Evolutionary conservation across 2,329 filamentous ascomycete genomes (phyloP), one percentile per base, ranked within the genome.

Genomic region (Biscogniauxia marginata): DNA sequence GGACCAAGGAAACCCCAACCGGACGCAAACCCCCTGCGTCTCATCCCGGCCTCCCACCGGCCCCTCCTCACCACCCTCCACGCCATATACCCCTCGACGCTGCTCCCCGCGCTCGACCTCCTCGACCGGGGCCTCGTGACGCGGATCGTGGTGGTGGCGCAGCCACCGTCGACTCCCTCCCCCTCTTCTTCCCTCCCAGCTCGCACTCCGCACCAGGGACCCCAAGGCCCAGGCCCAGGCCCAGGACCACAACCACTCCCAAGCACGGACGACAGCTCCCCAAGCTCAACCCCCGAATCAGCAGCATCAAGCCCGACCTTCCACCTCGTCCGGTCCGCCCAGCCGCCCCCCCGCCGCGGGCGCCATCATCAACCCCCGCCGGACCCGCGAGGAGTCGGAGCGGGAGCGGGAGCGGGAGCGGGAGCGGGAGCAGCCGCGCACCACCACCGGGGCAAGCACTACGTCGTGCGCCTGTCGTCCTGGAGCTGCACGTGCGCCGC

Each of bases 401-500:
- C n/a, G n/a, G n/a, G n/a, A n/a, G n/a, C n/a, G n/a, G n/a, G n/a
- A 39, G 11, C 3, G 30, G 30, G 7, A 30, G n/a, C n/a, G n/a
- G n/a, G n/a, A n/a, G n/a, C n/a, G n/a, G n/a, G n/a, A 39, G 11
- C 3, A n/a, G n/a, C n/a, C n/a, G n/a, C n/a, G n/a, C 6, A 7
- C 51, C 13, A 65, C 20, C 63, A 61, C 44, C 21, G 25, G 13
- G 19, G 53, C 16, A 55, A 53, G 61, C 65, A 50, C 24, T 96
- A 97, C 73, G 78, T 90, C 64, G 89, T 98, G 16, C 84, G 87
- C 8, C 79, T 93, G 1, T 65, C 72, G 1, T 84, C 88, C 1
- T 98, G 95, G 95, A 92, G 89, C 71, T 99, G 95, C 73, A 90
- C 85, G 1, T 99, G 95, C 75, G 88, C 92, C 3, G 87, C 86